Base-by-base conservation (phyloP, 257 asterid genomes). In the Solanum virginianum region DNA sequence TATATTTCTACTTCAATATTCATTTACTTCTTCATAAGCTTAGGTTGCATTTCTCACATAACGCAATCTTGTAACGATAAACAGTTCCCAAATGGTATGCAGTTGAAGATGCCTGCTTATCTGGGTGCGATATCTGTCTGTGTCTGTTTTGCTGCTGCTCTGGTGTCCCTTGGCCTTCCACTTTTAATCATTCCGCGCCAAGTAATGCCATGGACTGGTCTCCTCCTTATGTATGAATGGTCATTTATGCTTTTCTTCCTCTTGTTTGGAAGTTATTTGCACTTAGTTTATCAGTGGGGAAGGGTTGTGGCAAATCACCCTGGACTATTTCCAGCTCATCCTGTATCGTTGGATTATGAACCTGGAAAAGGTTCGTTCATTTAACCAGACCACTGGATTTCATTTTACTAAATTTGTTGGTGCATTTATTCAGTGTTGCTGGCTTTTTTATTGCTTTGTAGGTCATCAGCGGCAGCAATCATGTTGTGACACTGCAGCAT, bases 141-240 rank as follows among this genome's bases (percentile, higher is more conserved):
- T 71, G 90, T 87, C 86, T 92, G 96, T 84, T 90, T 92, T 82
- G 62, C 85, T 79, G 94, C 93, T 80, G 97, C 96, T 86, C 54
- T 92, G 81, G 85, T 88, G 87, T 95, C 99, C 80, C 91, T 95
- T 82, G 97, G 94, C 49, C 84, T 97, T 80, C 89, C 98, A 59
- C 85, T 95, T 87, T 85, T 89, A 39, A 88, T 95, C 84, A 94
- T 94, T 84, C 99, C 99, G 81, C 92, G 92, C 57, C 98, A 95
- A 94, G 90, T 95, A 62, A 91, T 91, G 91, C 99, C 99, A 36
- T 97, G 98, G 99, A 94, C 97, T 81, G 99, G 99, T 81, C 88
- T 97, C 82, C 86, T 94, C 59, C 95, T 97, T n/a, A 92, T 97
- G 92, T 97, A 93, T 51, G 99, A 97, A 68, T 97, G 99, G 99